Evolutionary conservation across 2,329 filamentous ascomycete species (phyloP).

Genomic region (Botrytis deweyae): DNA sequence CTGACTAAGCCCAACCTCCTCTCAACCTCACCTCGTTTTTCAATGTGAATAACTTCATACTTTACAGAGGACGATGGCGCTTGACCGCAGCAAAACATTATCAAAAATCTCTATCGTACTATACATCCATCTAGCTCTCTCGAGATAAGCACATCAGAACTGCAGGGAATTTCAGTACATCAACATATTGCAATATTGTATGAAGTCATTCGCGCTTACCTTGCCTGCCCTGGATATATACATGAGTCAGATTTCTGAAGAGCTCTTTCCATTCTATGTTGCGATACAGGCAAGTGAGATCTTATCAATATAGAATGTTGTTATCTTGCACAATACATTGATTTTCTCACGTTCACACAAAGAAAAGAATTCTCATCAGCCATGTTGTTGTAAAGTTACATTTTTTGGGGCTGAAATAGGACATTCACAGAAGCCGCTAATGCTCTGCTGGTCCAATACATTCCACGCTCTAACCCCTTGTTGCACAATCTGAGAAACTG

Average conservation of each 20-base stretch:
- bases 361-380: not conserved
- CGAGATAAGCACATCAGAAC: not conserved
- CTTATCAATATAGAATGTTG: not conserved
- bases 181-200: not conserved
- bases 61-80: not conserved
- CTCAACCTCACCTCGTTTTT: not conserved
- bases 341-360: not conserved
- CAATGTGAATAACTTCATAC: not conserved
- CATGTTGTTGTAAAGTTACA: not conserved
- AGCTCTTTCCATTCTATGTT: not conserved
- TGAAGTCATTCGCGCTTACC: not conserved
- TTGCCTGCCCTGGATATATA: not conserved
- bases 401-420: not conserved
- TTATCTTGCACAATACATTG: not conserved
- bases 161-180: not conserved
- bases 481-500: not conserved
- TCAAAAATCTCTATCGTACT: not conserved
- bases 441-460: not conserved
- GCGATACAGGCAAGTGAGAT: not conserved
- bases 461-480: not conserved
- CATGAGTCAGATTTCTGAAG: not conserved
- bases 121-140: not conserved
- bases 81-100: not conserved
- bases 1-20: not conserved
- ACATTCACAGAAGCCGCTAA: not conserved